Evolutionary conservation across 1,284 basidiomycete genomes (phyloP).

Genomic region (Rhizoctonia solani): DNA sequence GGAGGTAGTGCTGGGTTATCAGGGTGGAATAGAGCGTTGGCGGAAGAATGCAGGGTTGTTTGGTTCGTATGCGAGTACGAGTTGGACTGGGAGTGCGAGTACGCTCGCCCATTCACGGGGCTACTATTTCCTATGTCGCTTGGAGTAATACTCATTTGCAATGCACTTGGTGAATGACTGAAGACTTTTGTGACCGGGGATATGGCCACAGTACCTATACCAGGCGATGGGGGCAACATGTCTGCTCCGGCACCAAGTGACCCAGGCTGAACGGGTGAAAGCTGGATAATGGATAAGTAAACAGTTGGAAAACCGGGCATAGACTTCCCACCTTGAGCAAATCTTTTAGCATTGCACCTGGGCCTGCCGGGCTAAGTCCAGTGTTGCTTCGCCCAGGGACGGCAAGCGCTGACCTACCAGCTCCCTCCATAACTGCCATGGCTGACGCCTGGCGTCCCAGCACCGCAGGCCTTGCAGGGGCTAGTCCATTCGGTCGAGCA

Average conservation of each 20-base stretch:
- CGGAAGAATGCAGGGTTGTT: conserved; percentile 6
- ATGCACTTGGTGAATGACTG: conserved; percentile 33
- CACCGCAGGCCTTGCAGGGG: conserved; percentile 10
- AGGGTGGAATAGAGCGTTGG: conserved; percentile 1
- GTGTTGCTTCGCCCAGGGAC: conserved; percentile 42
- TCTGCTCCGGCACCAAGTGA: conserved; percentile 43
- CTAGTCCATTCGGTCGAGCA: neutral
- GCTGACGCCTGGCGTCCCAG: conserved; percentile 35
- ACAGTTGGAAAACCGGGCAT: neutral
- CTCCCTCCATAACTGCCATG: conserved; percentile 33
- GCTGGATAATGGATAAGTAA: conserved; percentile 1
- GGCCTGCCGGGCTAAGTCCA: conserved; percentile 52
- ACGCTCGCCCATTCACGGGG: conserved; percentile 40
- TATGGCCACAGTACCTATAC: conserved; percentile 46
- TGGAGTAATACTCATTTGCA: conserved; percentile 35
- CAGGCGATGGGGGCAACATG: conserved; percentile 55
- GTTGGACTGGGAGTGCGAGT: conserved; percentile 29
- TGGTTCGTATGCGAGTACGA: conserved; percentile 28
- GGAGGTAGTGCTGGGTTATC: conserved; percentile 56
- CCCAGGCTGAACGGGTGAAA: conserved; percentile 35
- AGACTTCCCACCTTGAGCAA: conserved; percentile 61
- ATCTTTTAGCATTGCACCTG: conserved; percentile 55
- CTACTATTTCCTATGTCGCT: conserved; percentile 41
- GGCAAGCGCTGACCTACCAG: conserved; percentile 15
- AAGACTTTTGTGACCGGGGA: conserved; percentile 41